Evolutionary conservation across 2,329 filamentous ascomycete genomes (phyloP).

Genomic region (Arthrobotrys iridis): DNA sequence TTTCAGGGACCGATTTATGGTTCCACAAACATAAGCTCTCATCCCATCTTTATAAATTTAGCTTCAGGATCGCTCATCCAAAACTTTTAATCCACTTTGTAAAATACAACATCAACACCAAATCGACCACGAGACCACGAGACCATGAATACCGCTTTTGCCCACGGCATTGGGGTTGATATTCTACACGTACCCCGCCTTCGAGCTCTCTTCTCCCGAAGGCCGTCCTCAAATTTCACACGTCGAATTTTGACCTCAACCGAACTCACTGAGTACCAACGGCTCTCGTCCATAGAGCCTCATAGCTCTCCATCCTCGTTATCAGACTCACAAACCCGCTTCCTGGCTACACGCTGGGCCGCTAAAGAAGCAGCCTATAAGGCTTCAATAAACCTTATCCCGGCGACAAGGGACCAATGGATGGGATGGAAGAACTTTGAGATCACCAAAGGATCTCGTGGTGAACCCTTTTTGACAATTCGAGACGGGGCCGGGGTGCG

Average conservation of each 20-base stretch:
- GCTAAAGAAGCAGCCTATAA: slow-evolving; percentile 59
- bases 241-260: slow-evolving; percentile 55
- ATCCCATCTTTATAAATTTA: not conserved
- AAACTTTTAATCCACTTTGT: not conserved
- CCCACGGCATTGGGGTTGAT: slow-evolving; percentile 57
- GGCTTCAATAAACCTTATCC: slow-evolving; percentile 47
- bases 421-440: slow-evolving; percentile 56
- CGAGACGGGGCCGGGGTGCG: slow-evolving; percentile 9
- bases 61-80: not conserved
- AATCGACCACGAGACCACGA: not conserved
- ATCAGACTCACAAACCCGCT: slow-evolving; percentile 42
- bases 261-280: slow-evolving; percentile 54
- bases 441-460: slow-evolving; percentile 29
- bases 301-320: not conserved
- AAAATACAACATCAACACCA: slow-evolving; percentile 9
- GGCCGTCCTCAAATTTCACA: slow-evolving; percentile 54
- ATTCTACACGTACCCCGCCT: slow-evolving; percentile 58
- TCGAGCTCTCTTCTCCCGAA: slow-evolving; percentile 53
- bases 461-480: slow-evolving; percentile 33
- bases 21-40: not conserved
- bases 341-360: slow-evolving; percentile 57
- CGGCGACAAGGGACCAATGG: slow-evolving; percentile 48
- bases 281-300: not conserved
- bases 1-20: too few relatives aligned
- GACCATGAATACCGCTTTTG: slow-evolving; percentile 31